phyloP scores from a whole-genome alignment of 177 flowering plant genomes.

The Vitis hybrid region DNA sequence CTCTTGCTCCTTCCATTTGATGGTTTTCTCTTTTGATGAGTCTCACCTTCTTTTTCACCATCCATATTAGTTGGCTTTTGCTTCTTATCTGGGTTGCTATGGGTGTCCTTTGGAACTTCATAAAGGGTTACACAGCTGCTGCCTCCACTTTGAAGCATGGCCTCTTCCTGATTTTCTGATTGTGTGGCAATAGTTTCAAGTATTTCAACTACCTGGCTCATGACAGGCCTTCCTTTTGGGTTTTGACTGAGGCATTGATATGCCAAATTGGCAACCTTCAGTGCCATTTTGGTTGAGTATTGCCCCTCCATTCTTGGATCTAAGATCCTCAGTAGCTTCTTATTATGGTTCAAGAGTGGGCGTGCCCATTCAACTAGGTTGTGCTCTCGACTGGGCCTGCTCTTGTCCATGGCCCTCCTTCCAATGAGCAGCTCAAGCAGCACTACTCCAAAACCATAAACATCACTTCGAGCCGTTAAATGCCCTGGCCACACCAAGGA shows the following conservation, averaged over 20 bases:
- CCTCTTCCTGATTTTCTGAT: constrained; percentile 26
- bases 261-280: constrained; percentile 73
- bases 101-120: constrained; percentile 37
- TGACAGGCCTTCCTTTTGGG: constrained; percentile 78
- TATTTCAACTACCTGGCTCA: constrained; percentile 78
- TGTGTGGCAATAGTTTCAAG: constrained; percentile 49
- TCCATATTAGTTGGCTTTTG: constrained; percentile 10
- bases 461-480: constrained; percentile 85
- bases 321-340: constrained; percentile 59
- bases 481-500: constrained; percentile 51
- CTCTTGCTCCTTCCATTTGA: constrained; percentile 50
- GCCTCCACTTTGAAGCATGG: constrained; percentile 23
- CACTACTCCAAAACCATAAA: constrained; percentile 92
- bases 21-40: constrained; percentile 19
- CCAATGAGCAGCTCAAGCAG: constrained; percentile 95
- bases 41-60: constrained; percentile 12
- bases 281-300: constrained; percentile 47
- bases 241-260: constrained; percentile 83
- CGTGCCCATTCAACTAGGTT: constrained; percentile 92
- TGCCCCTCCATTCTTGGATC: constrained; percentile 90
- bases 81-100: not conserved
- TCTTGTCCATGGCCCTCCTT: constrained; percentile 80
- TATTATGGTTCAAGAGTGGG: constrained; percentile 67
- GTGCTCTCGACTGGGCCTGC: constrained; percentile 77
- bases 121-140: constrained; percentile 40